A percentile compares a stretch with the other conserved stretches of the same genome.
Evolutionary conservation across 1,139 yeast genomes (phyloP).

Genomic region (Saccharomycopsis hybrid): DNA sequence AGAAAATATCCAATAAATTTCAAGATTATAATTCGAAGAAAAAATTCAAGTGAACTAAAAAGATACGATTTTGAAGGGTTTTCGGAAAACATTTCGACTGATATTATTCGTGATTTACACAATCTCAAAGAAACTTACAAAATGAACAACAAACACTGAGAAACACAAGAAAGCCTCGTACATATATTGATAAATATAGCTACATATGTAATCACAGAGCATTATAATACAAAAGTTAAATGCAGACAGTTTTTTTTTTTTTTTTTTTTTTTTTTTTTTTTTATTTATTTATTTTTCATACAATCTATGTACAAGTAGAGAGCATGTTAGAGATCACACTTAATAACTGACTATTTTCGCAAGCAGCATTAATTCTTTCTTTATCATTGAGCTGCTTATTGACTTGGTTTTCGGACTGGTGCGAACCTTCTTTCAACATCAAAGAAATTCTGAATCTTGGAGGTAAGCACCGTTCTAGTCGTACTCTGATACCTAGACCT

Average conservation of each 20-base stretch:
- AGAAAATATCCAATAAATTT: slow-evolving; percentile 73
- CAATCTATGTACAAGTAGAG: slow-evolving; percentile 35
- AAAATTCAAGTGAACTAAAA: slow-evolving; percentile 51
- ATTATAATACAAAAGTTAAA: slow-evolving; percentile 2
- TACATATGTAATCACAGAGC: too few relatives aligned
- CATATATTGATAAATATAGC: too few relatives aligned
- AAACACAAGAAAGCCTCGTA: too few relatives aligned
- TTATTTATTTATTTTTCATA: neutral
- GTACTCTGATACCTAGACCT: slow-evolving; percentile 89
- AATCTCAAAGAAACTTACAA: slow-evolving; percentile 38
- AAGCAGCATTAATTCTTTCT: slow-evolving; percentile 97
- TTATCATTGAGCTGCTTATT: slow-evolving; percentile 95
- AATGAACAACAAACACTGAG: too few relatives aligned
- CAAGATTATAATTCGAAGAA: slow-evolving; percentile 73
- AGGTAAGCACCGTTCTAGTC: slow-evolving; percentile 85
- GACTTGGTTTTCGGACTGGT: slow-evolving; percentile 92
- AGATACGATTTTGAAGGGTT: slow-evolving; percentile 84
- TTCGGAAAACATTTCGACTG: slow-evolving; percentile 55
- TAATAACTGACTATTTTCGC: slow-evolving; percentile 89
- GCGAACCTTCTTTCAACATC: slow-evolving; percentile 83
- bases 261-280: too few relatives aligned
- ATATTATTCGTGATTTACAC: slow-evolving; percentile 43
- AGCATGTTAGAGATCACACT: slow-evolving; percentile 90
- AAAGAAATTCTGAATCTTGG: slow-evolving; percentile 77
- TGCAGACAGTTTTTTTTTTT: too few relatives aligned